Evolutionary conservation across 2,329 filamentous ascomycete genomes (phyloP), one percentile per base, ranked within the genome.

Genomic region (Epichloe brachyelytri): DNA sequence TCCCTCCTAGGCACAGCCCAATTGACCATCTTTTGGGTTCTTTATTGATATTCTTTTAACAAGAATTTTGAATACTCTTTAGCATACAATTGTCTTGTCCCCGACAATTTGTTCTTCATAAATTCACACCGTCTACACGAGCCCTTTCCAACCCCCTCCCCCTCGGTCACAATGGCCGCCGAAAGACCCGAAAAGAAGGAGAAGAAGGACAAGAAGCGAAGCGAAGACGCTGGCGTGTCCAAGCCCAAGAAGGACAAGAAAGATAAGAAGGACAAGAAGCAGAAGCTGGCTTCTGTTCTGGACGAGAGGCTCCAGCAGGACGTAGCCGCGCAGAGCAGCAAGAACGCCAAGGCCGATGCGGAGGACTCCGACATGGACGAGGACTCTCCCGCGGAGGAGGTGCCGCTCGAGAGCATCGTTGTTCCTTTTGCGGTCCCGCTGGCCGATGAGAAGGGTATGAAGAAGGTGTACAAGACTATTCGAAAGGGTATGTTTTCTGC

Each of bases 401-500:
- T 63, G 34, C 60, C 67, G 47, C 64, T 74, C 51, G 69, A 73
- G 66, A 63, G 76, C 59, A 81, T 83, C 53, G 73, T 94, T 46
- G 87, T 94, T 51, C 86, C 89, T 33, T 93, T 95, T 64, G 88
- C 90, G 52, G 77, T 85, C 59, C 87, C 88, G 36, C 72, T 94
- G 54, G 85, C 85, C 30, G 83, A 89, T 56, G 87, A 88, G 56
- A 93, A 94, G 77, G 77, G 72, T 49, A 75, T 76, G 64, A 81
- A 81, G 74, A 79, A 79, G 73, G 68, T 76, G 49, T 72, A 75
- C 68, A 77, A 77, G 73, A 72, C 70, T 37, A 75, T 77, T 55
- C 70, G 73, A 59, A 77, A 77, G 67, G 75, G 78, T 82, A 68
- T 49, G 73, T 49, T 7, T 34, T 33, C 15, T 12, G 4, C 36